These are phyloP conservation scores for Aspergillus incahuasiensis DNA, from an alignment of 495 filamentous ascomycete genomes.

Conservation along the genomic window DNA sequence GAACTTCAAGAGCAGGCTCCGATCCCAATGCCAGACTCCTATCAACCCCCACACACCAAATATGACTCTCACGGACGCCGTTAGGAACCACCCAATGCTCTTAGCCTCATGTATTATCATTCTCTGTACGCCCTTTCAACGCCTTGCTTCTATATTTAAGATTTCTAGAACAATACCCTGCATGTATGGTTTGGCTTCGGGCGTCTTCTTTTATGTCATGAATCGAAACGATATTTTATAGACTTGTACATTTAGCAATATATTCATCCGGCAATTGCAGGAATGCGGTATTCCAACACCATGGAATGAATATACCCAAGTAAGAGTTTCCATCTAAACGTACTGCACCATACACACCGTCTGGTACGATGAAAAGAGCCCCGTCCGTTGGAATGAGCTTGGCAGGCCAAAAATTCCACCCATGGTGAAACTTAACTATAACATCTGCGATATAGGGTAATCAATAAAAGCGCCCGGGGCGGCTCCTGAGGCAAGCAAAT, in stretches of 20 bases:
- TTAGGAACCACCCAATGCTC: conserved; percentile 18
- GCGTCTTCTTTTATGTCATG: conserved; percentile 5
- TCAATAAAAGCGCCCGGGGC: too few species aligned
- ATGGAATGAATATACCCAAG: too few species aligned
- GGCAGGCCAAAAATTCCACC: too few species aligned
- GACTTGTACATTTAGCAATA: conserved; percentile 5
- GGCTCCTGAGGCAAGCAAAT: too few species aligned
- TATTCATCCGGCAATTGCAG: too few species aligned
- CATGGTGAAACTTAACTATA: too few species aligned
- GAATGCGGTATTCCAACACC: too few species aligned
- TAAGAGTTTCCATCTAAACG: too few species aligned
- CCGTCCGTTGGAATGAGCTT: too few species aligned
- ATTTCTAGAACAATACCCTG: conserved; percentile 12
- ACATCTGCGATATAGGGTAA: too few species aligned
- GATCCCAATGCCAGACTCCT: conserved; percentile 35
- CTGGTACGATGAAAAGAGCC: too few species aligned
- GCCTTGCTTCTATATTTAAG: conserved; percentile 11
- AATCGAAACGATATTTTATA: background rate
- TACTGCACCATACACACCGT: too few species aligned
- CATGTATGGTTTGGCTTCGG: background rate
- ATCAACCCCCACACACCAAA: conserved; percentile 29
- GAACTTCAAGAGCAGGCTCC: conserved; percentile 28
- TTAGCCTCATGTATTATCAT: conserved; percentile 5
- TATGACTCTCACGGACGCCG: conserved; percentile 21
- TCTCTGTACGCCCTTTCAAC: background rate